Evolutionary conservation across 768 basidiomycete genomes (phyloP).

Genomic region (Boletus rubroflammeus): DNA sequence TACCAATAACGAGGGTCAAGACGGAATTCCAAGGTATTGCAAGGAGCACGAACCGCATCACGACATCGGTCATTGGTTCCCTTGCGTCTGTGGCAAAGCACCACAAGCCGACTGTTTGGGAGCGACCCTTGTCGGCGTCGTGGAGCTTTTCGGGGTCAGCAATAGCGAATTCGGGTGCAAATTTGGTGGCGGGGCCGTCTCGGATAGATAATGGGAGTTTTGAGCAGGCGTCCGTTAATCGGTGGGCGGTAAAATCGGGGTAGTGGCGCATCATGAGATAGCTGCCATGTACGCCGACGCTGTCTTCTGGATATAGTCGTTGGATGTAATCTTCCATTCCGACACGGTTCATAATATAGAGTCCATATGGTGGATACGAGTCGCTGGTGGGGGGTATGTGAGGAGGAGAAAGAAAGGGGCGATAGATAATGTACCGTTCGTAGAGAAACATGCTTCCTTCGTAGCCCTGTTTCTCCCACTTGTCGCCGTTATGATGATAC

Average conservation of each 20-base stretch:
- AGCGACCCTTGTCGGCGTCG: constrained; percentile 51
- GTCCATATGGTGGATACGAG: constrained; percentile 78
- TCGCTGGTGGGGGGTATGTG: constrained; percentile 43
- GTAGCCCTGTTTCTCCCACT: constrained; percentile 80
- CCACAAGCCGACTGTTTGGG: constrained; percentile 70
- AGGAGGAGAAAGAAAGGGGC: background rate
- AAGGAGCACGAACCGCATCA: constrained; percentile 51
- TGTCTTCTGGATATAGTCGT: constrained; percentile 75
- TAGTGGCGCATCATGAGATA: constrained; percentile 75
- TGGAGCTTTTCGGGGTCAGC: constrained; percentile 40
- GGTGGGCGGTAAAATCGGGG: constrained; percentile 57
- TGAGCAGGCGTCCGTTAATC: constrained; percentile 39
- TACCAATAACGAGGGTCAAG: constrained; percentile 21
- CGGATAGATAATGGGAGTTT: constrained; percentile 18
- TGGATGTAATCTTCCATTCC: constrained; percentile 77
- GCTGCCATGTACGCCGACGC: constrained; percentile 52
- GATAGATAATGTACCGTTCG: constrained; percentile 51
- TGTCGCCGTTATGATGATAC: constrained; percentile 68
- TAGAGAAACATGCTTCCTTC: constrained; percentile 91
- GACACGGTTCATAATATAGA: constrained; percentile 80
- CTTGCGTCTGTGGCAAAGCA: constrained; percentile 65
- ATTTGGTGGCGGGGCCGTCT: constrained; percentile 40
- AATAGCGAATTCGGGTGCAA: constrained; percentile 47
- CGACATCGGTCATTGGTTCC: constrained; percentile 68
- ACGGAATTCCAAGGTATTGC: background rate